Percentiles rank a stretch among this genome's conserved stretches.
phyloP scores from a whole-genome alignment of 2,329 filamentous ascomycete species.

The Penicillium sp. region DNA sequence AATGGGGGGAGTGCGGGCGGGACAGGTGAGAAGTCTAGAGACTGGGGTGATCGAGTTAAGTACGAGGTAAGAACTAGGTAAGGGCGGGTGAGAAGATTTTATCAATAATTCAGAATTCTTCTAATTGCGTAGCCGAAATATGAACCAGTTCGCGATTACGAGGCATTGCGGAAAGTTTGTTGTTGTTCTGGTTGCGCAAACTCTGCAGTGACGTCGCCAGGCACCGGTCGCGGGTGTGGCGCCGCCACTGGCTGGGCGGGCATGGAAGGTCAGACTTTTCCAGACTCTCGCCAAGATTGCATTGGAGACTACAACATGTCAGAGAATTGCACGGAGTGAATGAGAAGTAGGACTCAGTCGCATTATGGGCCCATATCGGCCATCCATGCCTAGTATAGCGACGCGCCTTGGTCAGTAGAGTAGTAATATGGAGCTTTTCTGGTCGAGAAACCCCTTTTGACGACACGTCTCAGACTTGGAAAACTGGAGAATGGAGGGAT shows the following conservation, averaged over 20 bases:
- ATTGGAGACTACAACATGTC: not conserved
- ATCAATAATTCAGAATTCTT: too few relatives aligned
- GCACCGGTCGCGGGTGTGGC: conserved; percentile 15
- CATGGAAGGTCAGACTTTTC: not conserved
- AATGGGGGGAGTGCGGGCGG: too few relatives aligned
- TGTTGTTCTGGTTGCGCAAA: not conserved
- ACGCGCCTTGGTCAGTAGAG: too few relatives aligned
- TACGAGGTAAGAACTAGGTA: too few relatives aligned
- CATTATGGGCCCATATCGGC: not conserved
- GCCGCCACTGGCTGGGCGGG: conserved; percentile 14
- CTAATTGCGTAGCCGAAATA: too few relatives aligned
- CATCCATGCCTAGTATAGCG: too few relatives aligned
- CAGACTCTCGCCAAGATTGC: not conserved
- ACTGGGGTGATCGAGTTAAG: too few relatives aligned
- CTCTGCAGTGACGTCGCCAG: conserved; percentile 17
- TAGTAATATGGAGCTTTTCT: not conserved
- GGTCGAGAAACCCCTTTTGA: not conserved
- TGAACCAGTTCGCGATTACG: too few relatives aligned
- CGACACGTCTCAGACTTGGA: not conserved
- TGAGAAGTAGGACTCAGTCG: not conserved
- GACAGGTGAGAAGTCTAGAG: too few relatives aligned
- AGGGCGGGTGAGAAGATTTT: too few relatives aligned
- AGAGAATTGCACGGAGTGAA: not conserved
- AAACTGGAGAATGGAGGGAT: not conserved
- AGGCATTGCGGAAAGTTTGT: too few relatives aligned